These are phyloP conservation scores for Thalia dealbata DNA, from an alignment of 176 grass and related monocot species.

Conservation along the genomic window DNA sequence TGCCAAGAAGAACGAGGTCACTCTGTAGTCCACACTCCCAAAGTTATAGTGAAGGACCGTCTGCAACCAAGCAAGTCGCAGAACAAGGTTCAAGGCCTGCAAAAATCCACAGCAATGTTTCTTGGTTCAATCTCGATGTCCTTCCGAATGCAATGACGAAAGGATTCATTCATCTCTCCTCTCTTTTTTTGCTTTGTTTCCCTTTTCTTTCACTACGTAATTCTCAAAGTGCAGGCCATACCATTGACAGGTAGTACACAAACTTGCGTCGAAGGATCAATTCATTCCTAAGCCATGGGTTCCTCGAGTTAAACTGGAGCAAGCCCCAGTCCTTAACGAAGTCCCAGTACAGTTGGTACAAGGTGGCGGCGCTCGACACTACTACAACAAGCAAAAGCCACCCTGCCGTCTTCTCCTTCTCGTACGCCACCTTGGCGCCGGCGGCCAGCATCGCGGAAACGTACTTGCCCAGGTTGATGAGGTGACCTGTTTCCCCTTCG, in stretches of 20 bases:
- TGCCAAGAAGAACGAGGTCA: slow-evolving; percentile 80
- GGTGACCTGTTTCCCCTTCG: slow-evolving; percentile 79
- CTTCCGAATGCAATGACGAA: background rate
- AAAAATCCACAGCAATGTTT: slow-evolving; percentile 20
- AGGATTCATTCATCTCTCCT: background rate
- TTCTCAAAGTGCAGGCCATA: slow-evolving; percentile 24
- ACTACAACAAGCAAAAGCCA: slow-evolving; percentile 60
- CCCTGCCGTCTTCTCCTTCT: slow-evolving; percentile 53
- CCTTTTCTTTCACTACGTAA: no score
- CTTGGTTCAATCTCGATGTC: background rate
- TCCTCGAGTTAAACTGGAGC: slow-evolving; percentile 69
- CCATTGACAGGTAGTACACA: slow-evolving; percentile 91
- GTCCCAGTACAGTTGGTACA: slow-evolving; percentile 98
- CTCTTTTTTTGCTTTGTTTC: background rate
- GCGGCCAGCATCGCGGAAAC: slow-evolving; percentile 93
- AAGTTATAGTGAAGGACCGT: slow-evolving; percentile 88
- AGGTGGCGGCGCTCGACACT: slow-evolving; percentile 63
- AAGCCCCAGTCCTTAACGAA: slow-evolving; percentile 96
- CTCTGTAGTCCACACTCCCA: slow-evolving; percentile 79
- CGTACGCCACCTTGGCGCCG: slow-evolving; percentile 77
- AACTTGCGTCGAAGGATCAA: slow-evolving; percentile 77
- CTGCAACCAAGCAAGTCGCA: slow-evolving; percentile 96
- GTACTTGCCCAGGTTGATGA: slow-evolving; percentile 91
- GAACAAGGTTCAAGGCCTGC: slow-evolving; percentile 79
- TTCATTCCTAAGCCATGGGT: slow-evolving; percentile 86